Base-by-base conservation (phyloP, 2,329 filamentous ascomycete species). In the Coniella lustricola region DNA sequence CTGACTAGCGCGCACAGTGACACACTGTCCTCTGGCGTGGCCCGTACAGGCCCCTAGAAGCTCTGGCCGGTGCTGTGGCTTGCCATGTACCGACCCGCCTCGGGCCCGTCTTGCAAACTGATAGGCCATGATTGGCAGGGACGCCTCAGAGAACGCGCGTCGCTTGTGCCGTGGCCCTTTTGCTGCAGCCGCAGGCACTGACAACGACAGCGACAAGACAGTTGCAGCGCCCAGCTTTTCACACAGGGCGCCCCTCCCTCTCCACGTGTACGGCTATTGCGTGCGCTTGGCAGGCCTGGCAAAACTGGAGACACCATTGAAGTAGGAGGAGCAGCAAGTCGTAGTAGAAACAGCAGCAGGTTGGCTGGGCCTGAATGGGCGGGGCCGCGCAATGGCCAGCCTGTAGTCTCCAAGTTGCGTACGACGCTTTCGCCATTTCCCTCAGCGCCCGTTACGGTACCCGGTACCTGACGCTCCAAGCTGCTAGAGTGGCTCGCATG, bases 71-170 rank as follows among this genome's bases (percentile, higher is more conserved):
- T 9, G 16, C 13, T 21, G n/a, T 25, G n/a, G 22, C 33, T 14
- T 25, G 7, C 10, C 34, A 17, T 41, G 22, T 45, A 42, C 46
- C 45, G 29, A 41, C 41, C 37, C 42, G 46, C 41, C 45, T 44
- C 49, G 40, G n/a, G n/a, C 38, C 12, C 18, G 33, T 4, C 25
- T 42, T 44, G 35, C 39, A 16, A 50, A 48, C 41, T 45, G 41
- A 40, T 17, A 44, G 22, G 44, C 16, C 42, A 10, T 50, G 48
- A 53, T 53, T 53, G 51, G 51, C 31, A 18, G 39, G 44, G 46
- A 32, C 39, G 36, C 32, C 41, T 51, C 38, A 41, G 20, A 29
- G 45, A 41, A 53, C 51, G 51, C 51, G 51, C 51, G 51, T 53
- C 47, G 32, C 33, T 21, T 32, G 16, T 35, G 8, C 41, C 41